phyloP scores from a whole-genome alignment of 2,329 filamentous ascomycete genomes.

The Emergomyces pasteurianus region DNA sequence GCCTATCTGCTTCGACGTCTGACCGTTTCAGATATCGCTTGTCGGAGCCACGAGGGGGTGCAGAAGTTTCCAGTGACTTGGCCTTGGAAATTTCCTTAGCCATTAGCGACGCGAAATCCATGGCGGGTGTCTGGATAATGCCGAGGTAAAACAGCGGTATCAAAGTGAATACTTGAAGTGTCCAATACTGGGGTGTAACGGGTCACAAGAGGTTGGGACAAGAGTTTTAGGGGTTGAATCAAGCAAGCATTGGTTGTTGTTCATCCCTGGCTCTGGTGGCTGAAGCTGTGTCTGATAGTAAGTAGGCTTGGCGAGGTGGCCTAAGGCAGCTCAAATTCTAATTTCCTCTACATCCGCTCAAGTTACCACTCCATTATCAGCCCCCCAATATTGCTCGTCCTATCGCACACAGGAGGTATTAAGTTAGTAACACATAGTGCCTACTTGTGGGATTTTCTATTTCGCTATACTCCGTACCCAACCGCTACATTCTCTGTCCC shows the following conservation, averaged over 20 bases:
- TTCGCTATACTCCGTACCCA: too few relatives aligned
- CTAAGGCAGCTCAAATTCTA: not conserved
- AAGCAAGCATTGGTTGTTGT: not conserved
- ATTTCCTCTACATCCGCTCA: not conserved
- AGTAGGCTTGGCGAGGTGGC: too few relatives aligned
- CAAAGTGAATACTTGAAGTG: too few relatives aligned
- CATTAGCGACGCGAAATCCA: conserved; percentile 96
- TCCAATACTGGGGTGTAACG: not conserved
- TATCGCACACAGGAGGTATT: not conserved
- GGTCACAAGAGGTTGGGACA: not conserved
- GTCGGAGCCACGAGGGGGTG: conserved; percentile 13
- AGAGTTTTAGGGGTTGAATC: not conserved
- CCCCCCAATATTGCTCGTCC: not conserved
- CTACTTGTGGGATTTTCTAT: not conserved
- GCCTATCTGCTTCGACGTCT: conserved; percentile 72
- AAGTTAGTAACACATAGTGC: not conserved
- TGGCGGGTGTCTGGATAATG: conserved; percentile 31
- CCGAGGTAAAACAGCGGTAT: not conserved
- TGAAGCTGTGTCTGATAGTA: not conserved
- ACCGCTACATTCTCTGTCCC: not conserved
- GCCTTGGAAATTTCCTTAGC: conserved; percentile 80
- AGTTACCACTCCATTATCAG: not conserved
- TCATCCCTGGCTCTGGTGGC: not conserved
- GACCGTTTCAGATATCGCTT: conserved; percentile 78
- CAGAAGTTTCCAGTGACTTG: conserved; percentile 40